Evolutionary conservation across 495 filamentous ascomycete genomes (phyloP).

Genomic region (Sabuloglossum arenarium): DNA sequence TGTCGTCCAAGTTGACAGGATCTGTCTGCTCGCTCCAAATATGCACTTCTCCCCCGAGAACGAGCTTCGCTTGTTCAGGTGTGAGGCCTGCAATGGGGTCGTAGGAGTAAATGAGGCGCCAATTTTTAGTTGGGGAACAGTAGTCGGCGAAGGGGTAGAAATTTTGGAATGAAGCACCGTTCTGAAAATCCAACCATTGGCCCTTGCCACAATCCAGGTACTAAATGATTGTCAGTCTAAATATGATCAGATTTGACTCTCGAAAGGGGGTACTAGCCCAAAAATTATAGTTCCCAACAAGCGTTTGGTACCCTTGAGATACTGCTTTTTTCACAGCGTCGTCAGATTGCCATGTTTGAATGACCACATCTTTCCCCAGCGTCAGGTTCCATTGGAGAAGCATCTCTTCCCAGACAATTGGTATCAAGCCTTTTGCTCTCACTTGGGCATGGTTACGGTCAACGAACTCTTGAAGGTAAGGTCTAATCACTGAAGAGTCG

Average conservation of each 20-base stretch:
- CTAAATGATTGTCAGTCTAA: slow-evolving; percentile 14
- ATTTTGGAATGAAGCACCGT: slow-evolving; percentile 7
- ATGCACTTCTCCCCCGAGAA: slow-evolving; percentile 57
- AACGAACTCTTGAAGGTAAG: slow-evolving; percentile 51
- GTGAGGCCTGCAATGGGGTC: slow-evolving; percentile 44
- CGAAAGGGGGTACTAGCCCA: slow-evolving; percentile 29
- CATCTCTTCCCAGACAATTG: slow-evolving; percentile 72
- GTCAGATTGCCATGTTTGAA: slow-evolving; percentile 52
- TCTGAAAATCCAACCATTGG: slow-evolving; percentile 35
- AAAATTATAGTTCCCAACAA: slow-evolving; percentile 54
- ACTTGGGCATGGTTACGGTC: slow-evolving; percentile 40
- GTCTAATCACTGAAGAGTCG: slow-evolving; percentile 34
- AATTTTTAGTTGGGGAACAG: slow-evolving; percentile 51
- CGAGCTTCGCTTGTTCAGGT: slow-evolving; percentile 31
- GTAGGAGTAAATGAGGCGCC: slow-evolving; percentile 59
- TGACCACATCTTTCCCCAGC: slow-evolving; percentile 37
- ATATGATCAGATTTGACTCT: neutral
- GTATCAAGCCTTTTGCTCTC: slow-evolving; percentile 33
- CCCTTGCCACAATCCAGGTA: slow-evolving; percentile 69
- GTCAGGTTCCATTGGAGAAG: slow-evolving; percentile 53
- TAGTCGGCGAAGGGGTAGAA: slow-evolving; percentile 57
- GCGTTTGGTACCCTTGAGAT: slow-evolving; percentile 38
- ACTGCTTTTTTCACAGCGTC: slow-evolving; percentile 31
- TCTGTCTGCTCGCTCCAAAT: slow-evolving; percentile 69
- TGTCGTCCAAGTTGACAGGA: slow-evolving; percentile 38